A percentile compares a stretch with the other conserved stretches of the same genome.
phyloP scores from a whole-genome alignment of 1,139 yeast genomes.

The Eremothecium sinecaudum region DNA sequence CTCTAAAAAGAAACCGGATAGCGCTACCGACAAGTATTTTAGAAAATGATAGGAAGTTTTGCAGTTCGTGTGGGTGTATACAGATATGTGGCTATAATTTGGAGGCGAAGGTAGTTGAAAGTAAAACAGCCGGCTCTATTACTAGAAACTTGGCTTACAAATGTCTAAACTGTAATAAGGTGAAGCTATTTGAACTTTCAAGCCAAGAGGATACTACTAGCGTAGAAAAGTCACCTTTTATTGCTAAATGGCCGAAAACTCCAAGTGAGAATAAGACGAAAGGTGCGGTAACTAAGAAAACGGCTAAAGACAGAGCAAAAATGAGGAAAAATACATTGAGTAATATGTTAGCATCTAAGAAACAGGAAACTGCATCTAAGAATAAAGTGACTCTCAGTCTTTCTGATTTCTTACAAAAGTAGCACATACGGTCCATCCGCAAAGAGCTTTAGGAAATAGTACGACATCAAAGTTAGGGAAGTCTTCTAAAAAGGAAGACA shows the following conservation, averaged over 20 bases:
- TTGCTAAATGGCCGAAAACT: constrained; percentile 20
- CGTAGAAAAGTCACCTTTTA: constrained; percentile 10
- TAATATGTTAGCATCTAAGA: constrained; percentile 37
- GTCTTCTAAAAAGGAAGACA: too few species aligned
- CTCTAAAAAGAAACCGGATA: constrained; percentile 24
- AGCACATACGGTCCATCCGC: too few species aligned
- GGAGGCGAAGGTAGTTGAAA: constrained; percentile 23
- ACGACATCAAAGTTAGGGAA: too few species aligned
- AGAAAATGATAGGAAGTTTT: constrained; percentile 32
- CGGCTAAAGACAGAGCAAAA: constrained; percentile 33
- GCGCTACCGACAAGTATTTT: constrained; percentile 19
- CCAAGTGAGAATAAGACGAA: constrained; percentile 23
- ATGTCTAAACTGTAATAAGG: constrained; percentile 32
- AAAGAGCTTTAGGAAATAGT: too few species aligned
- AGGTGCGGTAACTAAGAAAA: constrained; percentile 32
- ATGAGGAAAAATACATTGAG: constrained; percentile 31
- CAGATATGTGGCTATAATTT: constrained; percentile 41
- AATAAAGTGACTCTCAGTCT: constrained; percentile 35
- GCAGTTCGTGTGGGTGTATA: constrained; percentile 39
- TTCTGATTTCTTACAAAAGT: constrained; percentile 40
- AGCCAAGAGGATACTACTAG: constrained; percentile 4
- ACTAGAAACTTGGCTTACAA: constrained; percentile 24
- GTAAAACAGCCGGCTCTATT: constrained; percentile 6
- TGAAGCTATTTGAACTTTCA: constrained; percentile 11
- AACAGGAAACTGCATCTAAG: constrained; percentile 33